Evolutionary conservation across 2,329 filamentous ascomycete genomes (phyloP), one percentile per base, ranked within the genome.

Genomic region (Fusarium secorum): DNA sequence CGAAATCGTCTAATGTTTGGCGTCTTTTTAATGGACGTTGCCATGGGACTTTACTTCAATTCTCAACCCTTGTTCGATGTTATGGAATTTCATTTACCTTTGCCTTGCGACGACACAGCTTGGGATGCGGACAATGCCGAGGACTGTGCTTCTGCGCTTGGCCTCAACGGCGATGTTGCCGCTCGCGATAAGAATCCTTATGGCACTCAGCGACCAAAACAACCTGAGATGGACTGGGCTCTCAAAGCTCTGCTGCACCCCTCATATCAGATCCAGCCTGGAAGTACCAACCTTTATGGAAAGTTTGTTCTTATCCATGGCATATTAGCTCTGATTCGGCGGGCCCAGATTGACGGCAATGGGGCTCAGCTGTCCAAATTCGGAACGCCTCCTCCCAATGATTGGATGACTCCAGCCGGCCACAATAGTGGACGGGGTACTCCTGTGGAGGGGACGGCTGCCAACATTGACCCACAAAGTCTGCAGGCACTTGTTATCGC

Each of bases 261-360:
- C 10, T 86, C 83, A 14, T 85, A 87, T 68, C 84, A 87, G 51
- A 88, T 93, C 58, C 87, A 89, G 62, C 87, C 88, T 7, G 87
- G 89, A 46, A 87, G 87, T 26, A 93, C 91, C 3, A 94, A 93
- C 73, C 82, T 91, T 4, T 92, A 90, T 74, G 90, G 89, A 38
- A 94, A 94, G 75, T 93, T 93, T 74, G 87, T 94, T 60, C 79
- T 94, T 49, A 88, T 94, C 11, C 91, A 94, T 74, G 88, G 87
- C 17, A 82, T 94, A 56, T 85, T 92, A 60, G 84, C 88, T 10
- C 85, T 92, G 70, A 87, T 93, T 69, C 79, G 81, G 57, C 79
- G 80, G 36, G 82, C 81, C 15, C 82, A 83, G 61, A 72, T 81
- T 6, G 82, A 83, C 45, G 84, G 83, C 10, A 80, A 77, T 56